Evolutionary conservation across 768 basidiomycete genomes (phyloP), one percentile per base, ranked within the genome.

Genomic region (Lactarius akahatsu): DNA sequence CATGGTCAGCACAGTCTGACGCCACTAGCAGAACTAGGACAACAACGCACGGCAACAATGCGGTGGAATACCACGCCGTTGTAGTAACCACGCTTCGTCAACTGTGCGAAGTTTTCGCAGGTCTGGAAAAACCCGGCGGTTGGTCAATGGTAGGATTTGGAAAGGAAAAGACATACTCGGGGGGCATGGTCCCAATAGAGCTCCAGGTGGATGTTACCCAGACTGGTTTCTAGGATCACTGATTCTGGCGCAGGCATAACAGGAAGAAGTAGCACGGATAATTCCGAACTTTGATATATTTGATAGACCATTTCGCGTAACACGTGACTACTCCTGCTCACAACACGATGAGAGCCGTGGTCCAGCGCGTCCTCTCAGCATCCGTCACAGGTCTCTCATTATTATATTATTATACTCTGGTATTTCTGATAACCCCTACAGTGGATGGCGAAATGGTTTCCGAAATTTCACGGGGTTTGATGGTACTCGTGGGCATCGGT

Each of bases 161-260:
- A n/a, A 8, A 28, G 18, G 28, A 55, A 28, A 54, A 18, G 55
- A 59, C 77, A 63, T 64, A 83, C 83, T 78, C 81, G 84, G 75
- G 94, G 96, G 1, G 95, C 92, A 76, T 97, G 94, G 45, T 92
- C 79, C 87, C 90, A 94, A 78, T 98, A 98, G 28, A 98, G 82
- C 77, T 98, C 96, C 2, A 98, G 80, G 70, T 91, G 87, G 58
- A 98, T 78, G 69, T 94, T 86, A n/a, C 93, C 93, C 75, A 96
- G 74, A 73, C 80, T 93, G 20, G 93, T 96, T 77, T 92, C 89
- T 26, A 94, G 77, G 40, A 90, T 82, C 20, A 93, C 90, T 40
- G 89, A 86, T 57, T 84, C 84, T 69, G 65, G 50, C 10, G 61
- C 43, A 28, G 65, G 61, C 68, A 69, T 65, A 38, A 7, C n/a